Evolutionary conservation across 83 land plant species (phyloP).

Genomic region (Thuja plicata): DNA sequence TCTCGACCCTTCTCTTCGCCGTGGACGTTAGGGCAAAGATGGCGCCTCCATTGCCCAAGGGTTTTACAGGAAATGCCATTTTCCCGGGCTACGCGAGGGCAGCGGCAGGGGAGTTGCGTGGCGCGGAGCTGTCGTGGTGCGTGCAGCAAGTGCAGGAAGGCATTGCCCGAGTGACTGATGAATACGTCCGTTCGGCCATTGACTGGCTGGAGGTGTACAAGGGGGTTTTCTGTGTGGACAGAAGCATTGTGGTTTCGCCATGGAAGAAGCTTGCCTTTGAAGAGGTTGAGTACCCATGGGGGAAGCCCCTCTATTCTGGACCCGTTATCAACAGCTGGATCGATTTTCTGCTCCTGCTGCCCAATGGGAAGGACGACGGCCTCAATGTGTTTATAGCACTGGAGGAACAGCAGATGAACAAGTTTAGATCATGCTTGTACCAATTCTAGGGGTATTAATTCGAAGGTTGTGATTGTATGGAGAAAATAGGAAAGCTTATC

Average conservation of each 20-base stretch:
- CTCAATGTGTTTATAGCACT: conserved; percentile 33
- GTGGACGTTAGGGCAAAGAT: conserved; percentile 37
- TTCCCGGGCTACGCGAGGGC: conserved; percentile 31
- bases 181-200: conserved; percentile 37
- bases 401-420: conserved; percentile 28
- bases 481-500: too few relatives aligned
- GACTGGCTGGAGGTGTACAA: conserved; percentile 42
- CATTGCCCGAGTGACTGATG: conserved; percentile 28
- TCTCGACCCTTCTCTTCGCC: conserved; percentile 26
- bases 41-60: conserved; percentile 31
- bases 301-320: conserved; percentile 29
- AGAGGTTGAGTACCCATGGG: conserved; percentile 55
- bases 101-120: conserved; percentile 26
- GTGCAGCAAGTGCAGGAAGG: conserved; percentile 54
- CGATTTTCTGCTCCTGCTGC: conserved; percentile 39
- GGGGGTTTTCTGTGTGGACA: conserved; percentile 35
- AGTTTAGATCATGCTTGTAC: conserved; percentile 24
- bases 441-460: background rate
- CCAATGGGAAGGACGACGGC: conserved; percentile 18
- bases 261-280: conserved; percentile 52
- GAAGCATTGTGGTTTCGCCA: conserved; percentile 26
- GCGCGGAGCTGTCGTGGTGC: conserved; percentile 29
- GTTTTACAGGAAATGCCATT: conserved; percentile 32
- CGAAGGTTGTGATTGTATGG: too few relatives aligned
- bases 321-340: conserved; percentile 26